Conservation (phyloP, 164 flowering plant species). For the Protea cynaroides region DNA sequence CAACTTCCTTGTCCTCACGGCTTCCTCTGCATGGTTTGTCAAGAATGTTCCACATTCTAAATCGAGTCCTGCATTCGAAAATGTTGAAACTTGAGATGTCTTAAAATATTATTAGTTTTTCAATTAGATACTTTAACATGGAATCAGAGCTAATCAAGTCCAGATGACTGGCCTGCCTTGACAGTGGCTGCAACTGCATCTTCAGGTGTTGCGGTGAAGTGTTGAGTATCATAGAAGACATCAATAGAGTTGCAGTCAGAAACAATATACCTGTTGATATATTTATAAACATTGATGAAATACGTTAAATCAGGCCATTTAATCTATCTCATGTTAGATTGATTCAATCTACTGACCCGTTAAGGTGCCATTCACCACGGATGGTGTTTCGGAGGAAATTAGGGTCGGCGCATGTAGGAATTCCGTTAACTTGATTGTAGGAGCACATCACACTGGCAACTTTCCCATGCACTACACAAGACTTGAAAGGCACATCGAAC, state of each 20-base stretch:
- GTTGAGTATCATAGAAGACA: slow-evolving; percentile 63
- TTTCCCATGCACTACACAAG: slow-evolving; percentile 76
- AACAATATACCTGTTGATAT: slow-evolving; percentile 80
- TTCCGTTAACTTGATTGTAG: slow-evolving; percentile 85
- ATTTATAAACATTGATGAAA: neutral
- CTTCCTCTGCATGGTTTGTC: slow-evolving; percentile 54
- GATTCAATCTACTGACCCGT: slow-evolving; percentile 40
- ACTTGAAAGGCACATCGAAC: slow-evolving; percentile 62
- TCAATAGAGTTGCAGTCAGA: slow-evolving; percentile 94
- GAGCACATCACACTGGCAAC: slow-evolving; percentile 96
- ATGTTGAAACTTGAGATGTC: too few species aligned
- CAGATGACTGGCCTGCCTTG: slow-evolving; percentile 54
- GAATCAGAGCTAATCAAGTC: too few species aligned
- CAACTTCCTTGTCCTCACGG: slow-evolving; percentile 44
- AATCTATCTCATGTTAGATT: neutral
- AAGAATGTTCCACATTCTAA: slow-evolving; percentile 93
- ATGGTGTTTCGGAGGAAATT: slow-evolving; percentile 52
- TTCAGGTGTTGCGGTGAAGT: slow-evolving; percentile 79
- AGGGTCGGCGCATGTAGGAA: slow-evolving; percentile 94
- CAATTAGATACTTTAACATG: too few species aligned
- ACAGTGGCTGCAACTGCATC: slow-evolving; percentile 89
- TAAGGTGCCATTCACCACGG: slow-evolving; percentile 67
- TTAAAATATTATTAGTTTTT: too few species aligned
- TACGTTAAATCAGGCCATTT: too few species aligned
- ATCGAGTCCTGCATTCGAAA: slow-evolving; percentile 93